phyloP scores from a whole-genome alignment of 129 eudicot species.

The Centella asiatica region DNA sequence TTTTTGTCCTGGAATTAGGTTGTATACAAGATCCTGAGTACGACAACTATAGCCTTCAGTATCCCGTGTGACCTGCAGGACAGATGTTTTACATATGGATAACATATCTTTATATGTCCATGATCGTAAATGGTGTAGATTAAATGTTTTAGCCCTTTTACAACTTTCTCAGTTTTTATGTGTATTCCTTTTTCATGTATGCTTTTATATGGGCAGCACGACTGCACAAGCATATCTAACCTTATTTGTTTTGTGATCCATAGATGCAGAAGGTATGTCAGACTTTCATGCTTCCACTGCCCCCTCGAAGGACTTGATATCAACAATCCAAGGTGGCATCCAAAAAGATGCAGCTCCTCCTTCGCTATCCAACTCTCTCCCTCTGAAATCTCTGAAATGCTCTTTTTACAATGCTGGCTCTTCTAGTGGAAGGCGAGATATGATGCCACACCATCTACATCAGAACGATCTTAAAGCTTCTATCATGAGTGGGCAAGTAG shows the following conservation, averaged over 20 bases:
- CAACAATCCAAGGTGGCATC: constrained; percentile 18
- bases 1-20: not conserved
- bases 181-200: not conserved
- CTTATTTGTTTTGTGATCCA: constrained; percentile 7
- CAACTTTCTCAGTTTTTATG: not conserved
- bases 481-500: constrained; percentile 28
- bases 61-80: no score
- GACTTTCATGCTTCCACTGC: constrained; percentile 29
- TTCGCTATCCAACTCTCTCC: constrained; percentile 28
- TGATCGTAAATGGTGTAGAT: no score
- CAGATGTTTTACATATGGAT: no score
- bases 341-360: constrained; percentile 26
- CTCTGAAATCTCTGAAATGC: constrained; percentile 35
- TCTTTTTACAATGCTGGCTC: constrained; percentile 41
- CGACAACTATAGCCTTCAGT: no score
- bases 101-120: no score
- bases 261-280: constrained; percentile 33
- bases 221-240: not conserved
- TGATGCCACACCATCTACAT: constrained; percentile 25
- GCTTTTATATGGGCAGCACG: not conserved
- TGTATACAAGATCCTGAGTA: no score
- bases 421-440: constrained; percentile 28
- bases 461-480: constrained; percentile 31
- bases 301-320: constrained; percentile 27
- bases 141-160: no score